phyloP scores from a whole-genome alignment of 768 basidiomycete genomes.

The Artomyces pyxidatus region DNA sequence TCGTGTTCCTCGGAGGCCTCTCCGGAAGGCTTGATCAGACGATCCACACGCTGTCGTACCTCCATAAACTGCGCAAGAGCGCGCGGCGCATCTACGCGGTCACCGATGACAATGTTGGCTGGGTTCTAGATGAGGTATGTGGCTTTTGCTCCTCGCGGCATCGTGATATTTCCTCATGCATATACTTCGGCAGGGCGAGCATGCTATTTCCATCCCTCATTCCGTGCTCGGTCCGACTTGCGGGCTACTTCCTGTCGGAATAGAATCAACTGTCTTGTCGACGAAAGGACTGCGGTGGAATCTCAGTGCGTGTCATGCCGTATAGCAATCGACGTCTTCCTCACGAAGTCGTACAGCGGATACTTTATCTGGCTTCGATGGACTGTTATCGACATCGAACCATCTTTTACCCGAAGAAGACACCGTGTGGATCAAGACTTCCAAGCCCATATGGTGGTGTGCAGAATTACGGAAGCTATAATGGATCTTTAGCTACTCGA shows the following conservation, averaged over 20 bases:
- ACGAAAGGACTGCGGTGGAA: slow-evolving; percentile 89
- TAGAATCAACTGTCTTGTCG: slow-evolving; percentile 66
- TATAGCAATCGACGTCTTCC: no score
- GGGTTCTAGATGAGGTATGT: slow-evolving; percentile 75
- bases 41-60: slow-evolving; percentile 75
- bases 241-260: slow-evolving; percentile 88
- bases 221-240: slow-evolving; percentile 76
- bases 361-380: slow-evolving; percentile 69
- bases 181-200: slow-evolving; percentile 78
- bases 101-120: slow-evolving; percentile 87
- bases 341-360: slow-evolving; percentile 49
- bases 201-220: slow-evolving; percentile 71
- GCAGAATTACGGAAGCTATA: no score
- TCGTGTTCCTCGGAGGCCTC: slow-evolving; percentile 81
- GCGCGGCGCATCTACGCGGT: slow-evolving; percentile 61
- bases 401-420: slow-evolving; percentile 66
- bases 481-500: no score
- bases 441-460: slow-evolving; percentile 86
- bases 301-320: slow-evolving; percentile 44
- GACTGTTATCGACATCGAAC: slow-evolving; percentile 88
- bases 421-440: slow-evolving; percentile 66
- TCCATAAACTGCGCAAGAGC: slow-evolving; percentile 68
- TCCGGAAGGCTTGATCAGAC: slow-evolving; percentile 93
- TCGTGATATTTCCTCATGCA: neutral
- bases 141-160: neutral